Conservation (phyloP, 2,329 filamentous ascomycete genomes). For the Xylariomycetidae sp. region DNA sequence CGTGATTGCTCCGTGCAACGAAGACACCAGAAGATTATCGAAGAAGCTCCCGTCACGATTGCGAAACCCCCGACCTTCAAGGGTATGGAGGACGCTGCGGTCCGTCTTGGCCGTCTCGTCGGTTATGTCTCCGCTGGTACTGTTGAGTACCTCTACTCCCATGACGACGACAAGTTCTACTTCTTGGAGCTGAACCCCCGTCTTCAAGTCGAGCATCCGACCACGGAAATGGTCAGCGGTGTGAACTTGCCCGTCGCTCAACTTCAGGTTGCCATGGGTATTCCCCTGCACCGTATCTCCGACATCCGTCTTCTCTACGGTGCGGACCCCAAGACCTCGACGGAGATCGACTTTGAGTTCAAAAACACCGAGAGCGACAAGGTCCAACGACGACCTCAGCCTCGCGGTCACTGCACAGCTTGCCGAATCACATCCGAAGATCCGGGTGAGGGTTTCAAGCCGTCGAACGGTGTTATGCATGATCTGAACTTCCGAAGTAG, state of each 20-base stretch:
- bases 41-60: conserved; percentile 96
- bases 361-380: conserved; percentile 75
- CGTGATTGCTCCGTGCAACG: conserved; percentile 98
- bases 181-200: conserved; percentile 97
- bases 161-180: conserved; percentile 98
- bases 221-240: conserved; percentile 97
- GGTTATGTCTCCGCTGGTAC: conserved; percentile 98
- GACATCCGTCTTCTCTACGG: conserved; percentile 96
- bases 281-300: conserved; percentile 88
- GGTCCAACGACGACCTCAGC: conserved; percentile 81
- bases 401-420: conserved; percentile 95
- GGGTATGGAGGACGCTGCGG: conserved; percentile 93
- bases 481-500: conserved; percentile 98
- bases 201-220: conserved; percentile 99
- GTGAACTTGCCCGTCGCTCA: conserved; percentile 96
- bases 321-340: conserved; percentile 79
- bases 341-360: conserved; percentile 95
- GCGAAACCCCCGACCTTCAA: conserved; percentile 85
- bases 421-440: conserved; percentile 99
- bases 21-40: conserved; percentile 99
- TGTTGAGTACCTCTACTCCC: conserved; percentile 97
- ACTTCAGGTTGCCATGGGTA: conserved; percentile 97
- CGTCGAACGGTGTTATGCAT: conserved; percentile 97
- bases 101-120: conserved; percentile 86
- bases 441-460: conserved; percentile 98